phyloP scores from a whole-genome alignment of 192 early-diverging fungal species.

The Coemansia sp. region DNA sequence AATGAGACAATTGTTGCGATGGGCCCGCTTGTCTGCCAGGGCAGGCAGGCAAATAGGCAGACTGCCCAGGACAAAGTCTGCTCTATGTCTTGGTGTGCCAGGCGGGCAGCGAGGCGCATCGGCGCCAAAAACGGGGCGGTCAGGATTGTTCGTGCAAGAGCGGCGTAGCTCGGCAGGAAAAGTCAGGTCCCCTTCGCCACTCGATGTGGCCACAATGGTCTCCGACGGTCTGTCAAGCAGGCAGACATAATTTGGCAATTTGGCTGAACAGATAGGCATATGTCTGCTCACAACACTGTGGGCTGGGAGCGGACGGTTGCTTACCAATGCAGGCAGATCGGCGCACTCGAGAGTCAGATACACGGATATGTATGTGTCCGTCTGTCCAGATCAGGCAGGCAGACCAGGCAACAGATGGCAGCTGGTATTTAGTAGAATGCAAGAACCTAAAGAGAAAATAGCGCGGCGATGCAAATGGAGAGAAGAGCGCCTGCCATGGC shows the following conservation, averaged over 20 bases:
- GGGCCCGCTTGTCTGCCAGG: background rate
- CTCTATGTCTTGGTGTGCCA: background rate
- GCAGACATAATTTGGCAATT: background rate
- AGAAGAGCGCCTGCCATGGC: background rate
- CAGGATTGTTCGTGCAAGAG: conserved; percentile 1
- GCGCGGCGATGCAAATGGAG: background rate
- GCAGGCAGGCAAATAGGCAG: background rate
- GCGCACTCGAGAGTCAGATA: conserved; percentile 1
- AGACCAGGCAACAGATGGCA: background rate
- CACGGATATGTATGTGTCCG: background rate
- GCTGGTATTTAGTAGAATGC: conserved; percentile 1
- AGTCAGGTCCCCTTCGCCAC: conserved; percentile 2
- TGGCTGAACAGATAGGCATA: background rate
- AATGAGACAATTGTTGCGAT: conserved; percentile 2
- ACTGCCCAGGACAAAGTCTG: background rate
- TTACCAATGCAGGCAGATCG: conserved; percentile 4
- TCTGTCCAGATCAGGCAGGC: background rate
- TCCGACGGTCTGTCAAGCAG: conserved; percentile 1
- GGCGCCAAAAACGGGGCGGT: background rate
- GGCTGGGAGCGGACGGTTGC: background rate
- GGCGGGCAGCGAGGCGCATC: background rate
- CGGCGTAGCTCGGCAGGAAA: conserved; percentile 5
- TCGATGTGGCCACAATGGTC: background rate
- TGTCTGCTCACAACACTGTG: background rate
- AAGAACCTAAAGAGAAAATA: background rate